Evolutionary conservation across 2,329 filamentous ascomycete species (phyloP).

Genomic region (Boeremia exigua): DNA sequence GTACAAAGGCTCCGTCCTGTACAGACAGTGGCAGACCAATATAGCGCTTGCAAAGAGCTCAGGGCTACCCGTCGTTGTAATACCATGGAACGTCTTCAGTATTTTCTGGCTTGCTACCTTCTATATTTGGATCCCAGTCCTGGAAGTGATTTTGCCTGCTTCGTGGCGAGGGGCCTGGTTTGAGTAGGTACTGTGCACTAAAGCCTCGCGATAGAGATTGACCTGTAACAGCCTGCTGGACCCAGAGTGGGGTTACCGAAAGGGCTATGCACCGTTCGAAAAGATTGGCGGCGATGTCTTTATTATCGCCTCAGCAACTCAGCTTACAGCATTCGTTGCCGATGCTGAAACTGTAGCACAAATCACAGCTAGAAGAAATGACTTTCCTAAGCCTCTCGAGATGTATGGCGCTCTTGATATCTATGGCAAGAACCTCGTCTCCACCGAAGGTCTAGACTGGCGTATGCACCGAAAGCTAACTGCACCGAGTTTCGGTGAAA

Average conservation of each 20-base stretch:
- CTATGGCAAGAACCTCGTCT: slow-evolving; percentile 75
- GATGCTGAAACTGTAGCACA: slow-evolving; percentile 71
- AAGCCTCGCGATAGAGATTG: slow-evolving; percentile 5
- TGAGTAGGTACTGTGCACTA: slow-evolving; percentile 56
- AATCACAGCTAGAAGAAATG: slow-evolving; percentile 69
- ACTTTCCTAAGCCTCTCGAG: slow-evolving; percentile 72
- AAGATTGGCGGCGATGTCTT: slow-evolving; percentile 67
- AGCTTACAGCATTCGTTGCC: slow-evolving; percentile 62
- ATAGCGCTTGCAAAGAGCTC: slow-evolving; percentile 54
- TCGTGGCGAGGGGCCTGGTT: slow-evolving; percentile 65
- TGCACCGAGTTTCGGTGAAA: slow-evolving; percentile 76
- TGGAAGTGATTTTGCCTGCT: slow-evolving; percentile 60
- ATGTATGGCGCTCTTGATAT: slow-evolving; percentile 66
- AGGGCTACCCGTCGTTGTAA: slow-evolving; percentile 52
- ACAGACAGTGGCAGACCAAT: slow-evolving; percentile 49
- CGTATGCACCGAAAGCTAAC: slow-evolving; percentile 75
- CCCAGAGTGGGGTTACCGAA: slow-evolving; percentile 67
- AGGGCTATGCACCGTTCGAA: slow-evolving; percentile 64
- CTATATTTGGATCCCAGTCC: slow-evolving; percentile 61
- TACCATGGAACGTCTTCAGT: slow-evolving; percentile 57
- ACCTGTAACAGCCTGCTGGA: slow-evolving; percentile 55
- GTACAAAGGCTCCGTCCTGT: slow-evolving; percentile 41
- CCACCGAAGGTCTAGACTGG: slow-evolving; percentile 73
- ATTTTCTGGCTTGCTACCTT: slow-evolving; percentile 63
- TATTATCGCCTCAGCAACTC: slow-evolving; percentile 65